Conservation (phyloP, 371 early-diverging fungal genomes). For the Conidiobolus incongruus region DNA sequence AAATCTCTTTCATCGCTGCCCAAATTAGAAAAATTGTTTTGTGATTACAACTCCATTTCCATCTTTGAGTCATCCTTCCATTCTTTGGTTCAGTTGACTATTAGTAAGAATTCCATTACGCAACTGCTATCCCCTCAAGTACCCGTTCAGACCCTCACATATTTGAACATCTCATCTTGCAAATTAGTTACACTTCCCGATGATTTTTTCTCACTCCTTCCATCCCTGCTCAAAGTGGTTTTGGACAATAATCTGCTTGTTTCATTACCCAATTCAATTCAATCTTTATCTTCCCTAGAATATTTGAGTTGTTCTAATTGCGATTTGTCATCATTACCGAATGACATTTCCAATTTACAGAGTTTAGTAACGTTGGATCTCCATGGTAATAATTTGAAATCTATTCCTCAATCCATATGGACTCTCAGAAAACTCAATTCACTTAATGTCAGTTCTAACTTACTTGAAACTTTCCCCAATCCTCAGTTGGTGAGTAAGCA, state of each 20-base stretch:
- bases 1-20: constrained; percentile 28
- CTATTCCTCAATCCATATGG: constrained; percentile 74
- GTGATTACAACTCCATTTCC: constrained; percentile 40
- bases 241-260: constrained; percentile 54
- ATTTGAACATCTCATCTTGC: constrained; percentile 40
- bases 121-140: constrained; percentile 11
- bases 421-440: constrained; percentile 32
- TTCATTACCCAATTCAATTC: constrained; percentile 34
- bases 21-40: constrained; percentile 29
- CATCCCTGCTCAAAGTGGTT: constrained; percentile 26
- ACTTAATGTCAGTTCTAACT: constrained; percentile 56
- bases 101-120: constrained; percentile 29
- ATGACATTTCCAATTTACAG: constrained; percentile 27
- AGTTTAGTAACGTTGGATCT: constrained; percentile 27
- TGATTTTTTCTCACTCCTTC: constrained; percentile 26
- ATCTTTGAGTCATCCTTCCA: constrained; percentile 15
- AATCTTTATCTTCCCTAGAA: constrained; percentile 20
- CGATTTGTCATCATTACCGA: constrained; percentile 27
- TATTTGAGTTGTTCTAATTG: constrained; percentile 44
- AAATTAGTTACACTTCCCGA: constrained; percentile 39
- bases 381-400: constrained; percentile 43
- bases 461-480: constrained; percentile 30
- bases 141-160: constrained; percentile 11
- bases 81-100: constrained; percentile 14
- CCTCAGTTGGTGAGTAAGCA: background rate